These are phyloP conservation scores for Phycomyces nitens DNA, from an alignment of 192 early-diverging fungal genomes.

Conservation along the genomic window DNA sequence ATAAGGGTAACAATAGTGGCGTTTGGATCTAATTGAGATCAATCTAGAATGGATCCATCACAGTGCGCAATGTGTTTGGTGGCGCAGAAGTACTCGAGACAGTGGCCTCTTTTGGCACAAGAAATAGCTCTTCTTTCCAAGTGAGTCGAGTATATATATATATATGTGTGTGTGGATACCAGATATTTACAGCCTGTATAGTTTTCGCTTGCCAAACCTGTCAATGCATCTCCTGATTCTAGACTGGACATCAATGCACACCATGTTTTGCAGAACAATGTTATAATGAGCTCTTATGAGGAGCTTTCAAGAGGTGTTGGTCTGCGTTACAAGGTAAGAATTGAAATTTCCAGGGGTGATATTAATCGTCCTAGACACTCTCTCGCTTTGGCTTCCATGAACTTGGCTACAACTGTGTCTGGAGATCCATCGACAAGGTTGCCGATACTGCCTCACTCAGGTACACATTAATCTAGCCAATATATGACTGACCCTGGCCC, in stretches of 20 bases:
- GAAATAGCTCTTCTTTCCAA: constrained; percentile 63
- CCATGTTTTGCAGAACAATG: constrained; percentile 61
- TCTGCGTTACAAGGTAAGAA: constrained; percentile 52
- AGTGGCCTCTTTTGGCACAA: constrained; percentile 72
- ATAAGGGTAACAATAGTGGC: background rate
- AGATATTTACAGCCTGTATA: constrained; percentile 34
- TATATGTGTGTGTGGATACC: background rate
- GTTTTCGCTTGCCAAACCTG: constrained; percentile 61
- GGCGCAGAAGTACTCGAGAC: constrained; percentile 79
- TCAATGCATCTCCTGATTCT: constrained; percentile 69
- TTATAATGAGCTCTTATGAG: constrained; percentile 68
- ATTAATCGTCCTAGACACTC: constrained; percentile 34
- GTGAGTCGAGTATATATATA: constrained; percentile 15
- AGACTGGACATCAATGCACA: constrained; percentile 61
- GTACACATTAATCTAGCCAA: constrained; percentile 17
- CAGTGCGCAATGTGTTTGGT: constrained; percentile 84
- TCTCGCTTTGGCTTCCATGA: constrained; percentile 60
- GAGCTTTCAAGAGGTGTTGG: constrained; percentile 63
- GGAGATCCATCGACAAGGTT: constrained; percentile 74
- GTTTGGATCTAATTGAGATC: background rate
- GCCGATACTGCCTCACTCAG: constrained; percentile 56
- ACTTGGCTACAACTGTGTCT: constrained; percentile 63
- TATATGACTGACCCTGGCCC: too few species aligned
- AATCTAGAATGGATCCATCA: constrained; percentile 59
- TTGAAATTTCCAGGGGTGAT: background rate